Percentiles rank a stretch among this genome's conserved stretches.
These are phyloP conservation scores for Penicillium pulvis DNA, from an alignment of 495 filamentous ascomycete species.

Conservation along the genomic window DNA sequence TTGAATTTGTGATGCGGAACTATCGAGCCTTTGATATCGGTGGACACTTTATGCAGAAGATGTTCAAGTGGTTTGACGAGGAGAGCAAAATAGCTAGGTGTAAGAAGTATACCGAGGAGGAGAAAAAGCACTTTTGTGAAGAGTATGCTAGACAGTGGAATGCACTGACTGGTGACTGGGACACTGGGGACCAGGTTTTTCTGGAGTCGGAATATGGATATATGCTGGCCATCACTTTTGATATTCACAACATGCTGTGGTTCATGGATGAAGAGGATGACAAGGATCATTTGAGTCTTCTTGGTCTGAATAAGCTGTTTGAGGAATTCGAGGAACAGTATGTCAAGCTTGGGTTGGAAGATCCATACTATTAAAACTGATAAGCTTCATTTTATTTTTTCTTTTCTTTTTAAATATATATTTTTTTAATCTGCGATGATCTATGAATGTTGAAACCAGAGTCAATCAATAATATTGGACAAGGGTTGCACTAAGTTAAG, in stretches of 20 bases:
- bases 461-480: too few species aligned
- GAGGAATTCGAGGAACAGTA: slow-evolving; percentile 31
- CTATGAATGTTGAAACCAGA: not conserved
- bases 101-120: slow-evolving; percentile 31
- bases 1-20: slow-evolving; percentile 35
- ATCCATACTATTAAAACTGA: too few species aligned
- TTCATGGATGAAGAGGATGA: slow-evolving; percentile 28
- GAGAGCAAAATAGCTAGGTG: slow-evolving; percentile 32
- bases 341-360: slow-evolving; percentile 16
- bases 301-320: slow-evolving; percentile 32
- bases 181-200: slow-evolving; percentile 32
- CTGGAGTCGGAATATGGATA: slow-evolving; percentile 32
- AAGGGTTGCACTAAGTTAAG: too few species aligned
- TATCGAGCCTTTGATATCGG: slow-evolving; percentile 39
- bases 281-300: slow-evolving; percentile 28
- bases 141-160: slow-evolving; percentile 35
- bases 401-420: too few species aligned
- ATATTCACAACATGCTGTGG: slow-evolving; percentile 37
- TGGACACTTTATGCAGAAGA: slow-evolving; percentile 39
- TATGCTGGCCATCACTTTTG: slow-evolving; percentile 34
- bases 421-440: too few species aligned
- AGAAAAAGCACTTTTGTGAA: slow-evolving; percentile 35
- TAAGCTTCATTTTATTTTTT: too few species aligned
- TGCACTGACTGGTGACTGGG: slow-evolving; percentile 27
- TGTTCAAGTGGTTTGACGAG: slow-evolving; percentile 38